Conservation (phyloP, 1,139 yeast genomes). For the Nakaseomyces sp. region DNA sequence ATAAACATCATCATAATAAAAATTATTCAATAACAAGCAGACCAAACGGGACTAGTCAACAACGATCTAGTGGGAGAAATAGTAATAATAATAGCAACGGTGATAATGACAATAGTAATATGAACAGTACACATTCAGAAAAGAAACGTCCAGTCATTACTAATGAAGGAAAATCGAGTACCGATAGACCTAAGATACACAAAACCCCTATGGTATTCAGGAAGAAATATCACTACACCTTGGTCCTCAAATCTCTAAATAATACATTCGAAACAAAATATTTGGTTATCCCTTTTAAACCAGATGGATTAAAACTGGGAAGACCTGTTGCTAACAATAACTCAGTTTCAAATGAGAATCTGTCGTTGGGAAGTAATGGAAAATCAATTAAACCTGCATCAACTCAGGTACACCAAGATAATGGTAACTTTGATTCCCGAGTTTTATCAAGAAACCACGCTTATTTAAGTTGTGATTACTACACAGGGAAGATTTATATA, state of each 20-base stretch:
- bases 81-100: neutral
- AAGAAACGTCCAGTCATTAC: neutral
- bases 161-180: neutral
- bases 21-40: neutral
- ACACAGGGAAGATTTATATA: constrained; percentile 57
- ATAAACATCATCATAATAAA: neutral
- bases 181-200: neutral
- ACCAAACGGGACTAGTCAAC: neutral
- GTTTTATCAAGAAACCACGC: constrained; percentile 92
- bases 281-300: constrained; percentile 68
- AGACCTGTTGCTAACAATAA: constrained; percentile 57
- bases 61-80: neutral
- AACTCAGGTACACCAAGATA: constrained; percentile 44
- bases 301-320: constrained; percentile 80
- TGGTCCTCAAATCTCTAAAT: constrained; percentile 66
- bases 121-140: neutral
- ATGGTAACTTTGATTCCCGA: constrained; percentile 88
- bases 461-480: constrained; percentile 63
- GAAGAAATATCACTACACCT: constrained; percentile 35
- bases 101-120: neutral
- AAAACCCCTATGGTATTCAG: constrained; percentile 13
- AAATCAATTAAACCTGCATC: constrained; percentile 36
- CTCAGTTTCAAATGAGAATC: constrained; percentile 18
- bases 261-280: constrained; percentile 77
- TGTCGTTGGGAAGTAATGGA: constrained; percentile 8